Base-by-base conservation (phyloP, 1,284 basidiomycete genomes). In the Cerioporus squamosus region DNA sequence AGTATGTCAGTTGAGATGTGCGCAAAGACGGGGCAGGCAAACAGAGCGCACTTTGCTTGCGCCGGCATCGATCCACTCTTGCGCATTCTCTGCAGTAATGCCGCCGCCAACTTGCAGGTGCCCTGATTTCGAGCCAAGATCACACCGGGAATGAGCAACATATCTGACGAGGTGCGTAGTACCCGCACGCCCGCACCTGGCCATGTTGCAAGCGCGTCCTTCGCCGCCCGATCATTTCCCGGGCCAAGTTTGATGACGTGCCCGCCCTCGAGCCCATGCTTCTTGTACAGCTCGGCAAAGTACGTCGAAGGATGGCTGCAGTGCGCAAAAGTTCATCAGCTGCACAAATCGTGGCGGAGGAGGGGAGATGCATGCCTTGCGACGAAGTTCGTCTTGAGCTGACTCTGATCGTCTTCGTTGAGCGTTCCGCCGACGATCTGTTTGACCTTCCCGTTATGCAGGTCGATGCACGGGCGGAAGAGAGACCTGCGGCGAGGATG, bases 401-500 rank as follows among this genome's bases (percentile, higher is more conserved):
- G 77, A 18, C 81, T 77, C 8, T 88, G 84, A 51, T 85, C 75
- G 18, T 76, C 71, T 50, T 93, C 87, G 9, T 87, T 88, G 31
- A 99, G 81, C 1, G 95, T 97, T 2, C 95, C 95, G 26, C 97
- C 97, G 10, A 99, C 95, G 60, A 99, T 99, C 77, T 99, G 97
- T 76, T 99, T 99, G 56, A 99, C 97, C 68, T 93, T 80, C 10
- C 95, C 95, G 61, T 89, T 85, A 77, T 99, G 97, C 24, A 99
- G 83, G 75, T 99, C 97, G 68, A 99, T 98, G 74, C 97, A 99
- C 12, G 97, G 97, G 55, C 91, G 84, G 78, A 99, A 99, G 38
- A 67, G 61, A 26, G 70, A 62, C 43, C 51, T 59, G 52, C 60
- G 63, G 23, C 60, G 63, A 10, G 33, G 33, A 14, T 36, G 33